Evolutionary conservation across 257 asterid genomes (phyloP), one percentile per base, ranked within the genome.

Genomic region (Hygrophila difformis): DNA sequence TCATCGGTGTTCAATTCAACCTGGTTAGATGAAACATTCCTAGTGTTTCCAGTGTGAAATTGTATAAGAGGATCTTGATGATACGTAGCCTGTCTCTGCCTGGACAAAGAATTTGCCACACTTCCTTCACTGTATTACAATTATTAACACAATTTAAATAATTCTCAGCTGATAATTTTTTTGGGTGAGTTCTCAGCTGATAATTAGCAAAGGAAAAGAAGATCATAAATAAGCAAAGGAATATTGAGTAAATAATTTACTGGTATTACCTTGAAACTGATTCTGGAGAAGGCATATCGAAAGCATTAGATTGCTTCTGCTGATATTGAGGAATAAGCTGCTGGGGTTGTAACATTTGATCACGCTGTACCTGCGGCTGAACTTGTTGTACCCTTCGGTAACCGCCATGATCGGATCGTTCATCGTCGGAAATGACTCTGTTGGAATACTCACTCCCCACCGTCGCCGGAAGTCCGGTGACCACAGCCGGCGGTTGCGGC

Each of bases 321-420:
- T 72, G 92, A 50, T 74, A 56, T 13, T 76, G 81, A 18, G 61
- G 51, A 46, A 64, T 46, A 43, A 47, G 73, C 56, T 44, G 64
- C 21, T 55, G 75, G 20, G n/a, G n/a, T n/a, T n/a, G n/a, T n/a
- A n/a, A n/a, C n/a, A 59, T 52, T n/a, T 56, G 86, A 2, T 56
- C 56, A n/a, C n/a, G n/a, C 17, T 57, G 86, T 47, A 60, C 55
- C 57, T 57, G 76, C 21, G 31, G 63, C 59, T 73, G 93, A 17
- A 47, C 15, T 18, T 70, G 85, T 43, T 53, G 67, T 8, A 43
- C 52, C 63, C 60, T 61, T 55, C 66, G 61, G 47, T 53, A 66
- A 22, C 79, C 83, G 38, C 85, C 69, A n/a, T 78, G 86, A 49
- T 86, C 96, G 23, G 88, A 76, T 72, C 86, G 76, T 54, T 86